Base-by-base conservation (phyloP, 1,284 basidiomycete genomes). In the Veloboletus limbatus region DNA sequence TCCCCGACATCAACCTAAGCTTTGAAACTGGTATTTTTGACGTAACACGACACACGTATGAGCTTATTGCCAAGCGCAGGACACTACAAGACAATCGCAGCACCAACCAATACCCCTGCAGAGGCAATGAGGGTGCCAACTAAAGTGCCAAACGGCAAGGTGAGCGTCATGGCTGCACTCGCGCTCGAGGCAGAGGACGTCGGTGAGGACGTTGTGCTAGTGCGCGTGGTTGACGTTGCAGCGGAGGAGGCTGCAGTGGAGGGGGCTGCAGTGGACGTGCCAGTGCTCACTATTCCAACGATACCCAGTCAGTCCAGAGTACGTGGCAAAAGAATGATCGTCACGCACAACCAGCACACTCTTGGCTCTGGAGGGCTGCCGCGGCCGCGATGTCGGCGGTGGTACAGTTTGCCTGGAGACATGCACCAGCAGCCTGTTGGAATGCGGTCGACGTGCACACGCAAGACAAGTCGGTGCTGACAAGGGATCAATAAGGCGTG, bases 51-150 rank as follows among this genome's bases (percentile, higher is more conserved):
- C 26, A 27, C 11, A 27, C 10, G 10, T 26, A 10, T 26, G 11
- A 6, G 10, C 8, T 26, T 6, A 13, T 27, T 16, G n/a, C 7
- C n/a, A 27, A 30, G 32, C n/a, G n/a, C n/a, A n/a, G n/a, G n/a
- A n/a, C n/a, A 28, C 52, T 44, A 64, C 43, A 67, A 18, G 8
- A 63, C 45, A 2, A 64, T 26, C 4, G 50, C 58, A 3, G 64
- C 62, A 16, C 62, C 62, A 2, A 60, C 36, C 40, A 64, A 41
- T 3, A 47, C 49, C 10, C 60, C 65, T 14, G 56, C 62, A 1
- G 62, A 59, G 8, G 56, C 53, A 18, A 65, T 41, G 5, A 67
- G 45, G n/a, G 50, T 51, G 5, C 62, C 58, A 0, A 66, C 22
- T 7, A 59, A 7, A 6, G 44, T 33, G 1, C 45, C 46, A 7